Conservation (phyloP, 2,329 filamentous ascomycete genomes). For the Geoglossum cookeanum region DNA sequence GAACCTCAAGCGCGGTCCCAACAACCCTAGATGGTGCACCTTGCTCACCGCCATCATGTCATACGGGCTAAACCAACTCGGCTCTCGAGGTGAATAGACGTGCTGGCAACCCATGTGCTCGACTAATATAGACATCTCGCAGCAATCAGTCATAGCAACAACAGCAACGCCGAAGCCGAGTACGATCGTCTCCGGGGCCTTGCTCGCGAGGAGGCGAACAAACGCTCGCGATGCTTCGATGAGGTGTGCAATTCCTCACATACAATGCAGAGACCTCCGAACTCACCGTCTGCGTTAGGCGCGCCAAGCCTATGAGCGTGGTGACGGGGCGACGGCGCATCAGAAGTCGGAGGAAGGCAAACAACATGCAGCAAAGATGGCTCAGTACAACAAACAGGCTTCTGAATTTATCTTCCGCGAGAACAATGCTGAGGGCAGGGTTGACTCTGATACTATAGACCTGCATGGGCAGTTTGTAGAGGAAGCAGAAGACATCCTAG, state of each 20-base stretch:
- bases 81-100: slow-evolving; percentile 10
- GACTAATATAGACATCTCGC: not conserved
- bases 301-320: slow-evolving; percentile 61
- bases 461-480: slow-evolving; percentile 88
- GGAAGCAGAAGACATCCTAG: slow-evolving; percentile 81
- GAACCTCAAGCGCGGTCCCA: not conserved
- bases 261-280: not conserved
- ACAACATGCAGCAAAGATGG: slow-evolving; percentile 63
- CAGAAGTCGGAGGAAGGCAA: slow-evolving; percentile 72
- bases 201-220: slow-evolving; percentile 60
- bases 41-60: slow-evolving; percentile 5
- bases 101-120: not conserved
- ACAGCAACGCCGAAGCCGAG: slow-evolving; percentile 55
- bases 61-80: slow-evolving; percentile 12
- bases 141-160: slow-evolving; percentile 61
- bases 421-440: slow-evolving; percentile 65
- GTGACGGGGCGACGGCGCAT: slow-evolving; percentile 72
- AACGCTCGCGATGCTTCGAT: slow-evolving; percentile 61
- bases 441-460: slow-evolving; percentile 70
- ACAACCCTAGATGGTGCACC: not conserved
- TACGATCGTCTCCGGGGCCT: slow-evolving; percentile 80
- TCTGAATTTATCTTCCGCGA: slow-evolving; percentile 89
- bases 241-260: slow-evolving; percentile 27
- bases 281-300: slow-evolving; percentile 27
- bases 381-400: slow-evolving; percentile 76